phyloP scores from a whole-genome alignment of 73 alveolate species.

The Paramecium biaurelia region DNA sequence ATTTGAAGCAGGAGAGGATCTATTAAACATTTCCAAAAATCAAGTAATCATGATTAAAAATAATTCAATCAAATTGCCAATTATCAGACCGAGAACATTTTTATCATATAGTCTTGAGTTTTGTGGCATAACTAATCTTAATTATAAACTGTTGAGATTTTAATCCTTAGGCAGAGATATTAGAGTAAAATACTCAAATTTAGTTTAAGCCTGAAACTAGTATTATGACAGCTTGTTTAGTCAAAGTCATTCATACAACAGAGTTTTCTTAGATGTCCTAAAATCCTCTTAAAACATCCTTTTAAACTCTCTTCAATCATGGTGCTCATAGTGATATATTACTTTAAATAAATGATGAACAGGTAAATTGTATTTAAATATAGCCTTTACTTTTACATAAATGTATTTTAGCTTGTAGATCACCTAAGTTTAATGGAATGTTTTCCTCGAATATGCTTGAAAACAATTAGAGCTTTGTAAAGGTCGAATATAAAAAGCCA shows the following conservation, averaged over 20 bases:
- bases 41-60: conserved; percentile 43
- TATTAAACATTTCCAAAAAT: neutral
- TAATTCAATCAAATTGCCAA: conserved; percentile 37
- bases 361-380: neutral
- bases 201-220: conserved; percentile 32
- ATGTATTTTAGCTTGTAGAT: conserved; percentile 60
- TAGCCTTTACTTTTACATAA: conserved; percentile 47
- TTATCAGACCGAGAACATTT: conserved; percentile 45
- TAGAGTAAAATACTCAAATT: neutral
- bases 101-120: conserved; percentile 56
- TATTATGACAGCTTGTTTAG: conserved; percentile 56
- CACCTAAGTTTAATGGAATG: conserved; percentile 64
- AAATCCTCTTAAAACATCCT: conserved; percentile 52
- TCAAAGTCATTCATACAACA: conserved; percentile 57
- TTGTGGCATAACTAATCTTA: conserved; percentile 55
- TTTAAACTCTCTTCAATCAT: neutral
- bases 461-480: neutral
- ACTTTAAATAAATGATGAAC: conserved; percentile 24
- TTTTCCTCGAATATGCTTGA: conserved; percentile 46
- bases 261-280: conserved; percentile 43
- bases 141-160: conserved; percentile 45
- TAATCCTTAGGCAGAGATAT: conserved; percentile 44
- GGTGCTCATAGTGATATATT: conserved; percentile 18
- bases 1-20: conserved; percentile 69
- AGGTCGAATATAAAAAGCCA: conserved; percentile 29